Conservation (phyloP, 192 early-diverging fungal species). For the Backusella luteola region DNA sequence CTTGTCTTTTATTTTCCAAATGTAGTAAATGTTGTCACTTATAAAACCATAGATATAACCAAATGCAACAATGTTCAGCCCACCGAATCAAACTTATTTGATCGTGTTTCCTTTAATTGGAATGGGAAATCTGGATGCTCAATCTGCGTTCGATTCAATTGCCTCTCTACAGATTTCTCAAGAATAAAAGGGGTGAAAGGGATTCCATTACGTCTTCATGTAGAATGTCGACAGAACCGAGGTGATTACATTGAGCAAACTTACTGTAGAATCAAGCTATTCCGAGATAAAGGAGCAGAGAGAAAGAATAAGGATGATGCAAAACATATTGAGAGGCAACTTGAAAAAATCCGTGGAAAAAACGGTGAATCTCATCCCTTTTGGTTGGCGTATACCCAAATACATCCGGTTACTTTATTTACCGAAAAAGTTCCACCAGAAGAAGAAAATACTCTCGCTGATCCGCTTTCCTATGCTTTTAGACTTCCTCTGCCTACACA, state of each 20-base stretch:
- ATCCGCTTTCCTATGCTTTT: not conserved
- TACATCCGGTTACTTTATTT: constrained; percentile 31
- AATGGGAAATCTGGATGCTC: constrained; percentile 62
- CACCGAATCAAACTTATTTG: constrained; percentile 60
- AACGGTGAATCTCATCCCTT: constrained; percentile 48
- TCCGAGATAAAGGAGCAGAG: constrained; percentile 78
- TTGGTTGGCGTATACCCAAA: constrained; percentile 30
- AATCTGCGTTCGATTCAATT: constrained; percentile 68
- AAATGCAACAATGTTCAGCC: constrained; percentile 40
- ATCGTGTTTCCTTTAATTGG: constrained; percentile 71
- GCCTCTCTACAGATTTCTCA: constrained; percentile 78
- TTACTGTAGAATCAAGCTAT: constrained; percentile 65
- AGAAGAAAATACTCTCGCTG: not conserved
- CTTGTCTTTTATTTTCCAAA: not conserved
- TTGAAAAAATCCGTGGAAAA: constrained; percentile 53
- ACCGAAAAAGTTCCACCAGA: constrained; percentile 9
- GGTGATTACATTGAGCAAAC: constrained; percentile 47
- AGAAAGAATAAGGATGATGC: constrained; percentile 79
- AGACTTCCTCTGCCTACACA: not conserved
- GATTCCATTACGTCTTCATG: constrained; percentile 61
- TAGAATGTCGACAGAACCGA: constrained; percentile 30
- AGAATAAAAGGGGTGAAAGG: constrained; percentile 82
- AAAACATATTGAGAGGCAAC: constrained; percentile 67
- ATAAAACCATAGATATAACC: not conserved
- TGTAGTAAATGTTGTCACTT: not conserved